Evolutionary conservation across 495 filamentous ascomycete genomes (phyloP), one percentile per base, ranked within the genome.

Genomic region (Penicillium maclennaniae): DNA sequence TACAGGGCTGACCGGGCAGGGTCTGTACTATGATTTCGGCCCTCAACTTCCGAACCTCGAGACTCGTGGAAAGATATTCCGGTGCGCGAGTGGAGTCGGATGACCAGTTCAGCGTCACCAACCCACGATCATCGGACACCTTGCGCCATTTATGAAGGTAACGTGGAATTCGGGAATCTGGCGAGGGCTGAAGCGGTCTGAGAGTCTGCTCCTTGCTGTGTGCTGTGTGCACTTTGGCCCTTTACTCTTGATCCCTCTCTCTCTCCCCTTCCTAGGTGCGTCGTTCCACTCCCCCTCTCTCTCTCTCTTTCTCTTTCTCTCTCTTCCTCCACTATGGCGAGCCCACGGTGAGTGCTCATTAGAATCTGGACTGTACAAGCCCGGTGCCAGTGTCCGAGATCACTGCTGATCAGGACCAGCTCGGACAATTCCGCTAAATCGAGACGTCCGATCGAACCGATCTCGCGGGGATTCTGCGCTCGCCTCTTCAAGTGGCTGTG

Each of bases 401-500:
- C 31, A 12, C 10, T 34, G 31, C 31, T 34, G 31, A 34, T 12
- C 31, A 12, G 14, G 15, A 12, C 31, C 31, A 34, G 31, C 23
- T n/a, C n/a, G n/a, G n/a, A n/a, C n/a, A n/a, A n/a, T n/a, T 34
- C 9, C 31, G 31, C 1, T 12, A 14, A 10, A n/a, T n/a, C n/a
- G n/a, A n/a, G n/a, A n/a, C 1, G 14, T n/a, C 34, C 43, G 28
- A 23, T 7, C n/a, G 42, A 54, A 21, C 47, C 53, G 39, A 40
- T 49, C 37, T 48, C 58, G 21, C 45, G 41, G 49, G 56, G 47
- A 36, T 47, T 65, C 27, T 55, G 52, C 43, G 26, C 36, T 43
- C 51, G 55, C 17, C 20, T 66, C 26, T 51, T 51, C 14, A 43
- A 56, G 20, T 66, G 63, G 63, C 43, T 66, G 12, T 59, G 54